These are phyloP conservation scores for Lagenidium sp. DNA, from an alignment of 352 stramenopile species.

Conservation along the genomic window DNA sequence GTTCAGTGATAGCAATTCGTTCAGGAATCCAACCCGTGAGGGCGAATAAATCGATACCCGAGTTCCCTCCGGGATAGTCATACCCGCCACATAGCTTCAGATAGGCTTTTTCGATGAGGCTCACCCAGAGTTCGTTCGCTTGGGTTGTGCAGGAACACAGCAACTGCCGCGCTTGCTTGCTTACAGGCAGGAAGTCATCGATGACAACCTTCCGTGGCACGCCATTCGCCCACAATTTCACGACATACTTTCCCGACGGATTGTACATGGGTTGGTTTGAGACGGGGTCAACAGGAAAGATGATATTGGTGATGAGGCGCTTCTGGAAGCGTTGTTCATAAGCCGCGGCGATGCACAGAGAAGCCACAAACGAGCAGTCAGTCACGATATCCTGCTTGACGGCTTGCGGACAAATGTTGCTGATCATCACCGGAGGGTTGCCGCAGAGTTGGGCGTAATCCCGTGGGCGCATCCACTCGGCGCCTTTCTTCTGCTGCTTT, in stretches of 20 bases:
- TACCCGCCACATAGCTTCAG: conserved; percentile 97
- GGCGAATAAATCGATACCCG: conserved; percentile 96
- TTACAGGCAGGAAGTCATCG: conserved; percentile 93
- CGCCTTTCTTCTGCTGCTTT: conserved; percentile 58
- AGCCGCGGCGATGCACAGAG: conserved; percentile 85
- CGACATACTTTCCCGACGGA: conserved; percentile 92
- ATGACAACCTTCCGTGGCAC: conserved; percentile 91
- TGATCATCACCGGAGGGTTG: conserved; percentile 56
- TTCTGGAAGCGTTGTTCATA: conserved; percentile 91
- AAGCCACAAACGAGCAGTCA: conserved; percentile 92
- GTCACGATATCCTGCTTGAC: conserved; percentile 88
- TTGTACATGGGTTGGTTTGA: conserved; percentile 79
- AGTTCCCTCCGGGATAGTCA: conserved; percentile 96
- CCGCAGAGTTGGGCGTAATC: conserved; percentile 44
- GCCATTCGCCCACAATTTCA: conserved; percentile 96
- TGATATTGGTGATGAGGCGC: conserved; percentile 90
- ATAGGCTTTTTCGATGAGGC: conserved; percentile 98
- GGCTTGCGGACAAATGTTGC: conserved; percentile 54
- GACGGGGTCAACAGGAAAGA: conserved; percentile 88
- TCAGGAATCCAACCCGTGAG: conserved; percentile 98
- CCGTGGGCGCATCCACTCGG: conserved; percentile 54
- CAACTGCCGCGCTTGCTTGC: conserved; percentile 42
- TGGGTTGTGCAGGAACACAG: conserved; percentile 78
- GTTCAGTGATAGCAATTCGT: conserved; percentile 59
- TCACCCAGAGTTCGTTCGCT: conserved; percentile 88